Evolutionary conservation across 1,284 basidiomycete species (phyloP).

Genomic region (Ustilago xerochloae): DNA sequence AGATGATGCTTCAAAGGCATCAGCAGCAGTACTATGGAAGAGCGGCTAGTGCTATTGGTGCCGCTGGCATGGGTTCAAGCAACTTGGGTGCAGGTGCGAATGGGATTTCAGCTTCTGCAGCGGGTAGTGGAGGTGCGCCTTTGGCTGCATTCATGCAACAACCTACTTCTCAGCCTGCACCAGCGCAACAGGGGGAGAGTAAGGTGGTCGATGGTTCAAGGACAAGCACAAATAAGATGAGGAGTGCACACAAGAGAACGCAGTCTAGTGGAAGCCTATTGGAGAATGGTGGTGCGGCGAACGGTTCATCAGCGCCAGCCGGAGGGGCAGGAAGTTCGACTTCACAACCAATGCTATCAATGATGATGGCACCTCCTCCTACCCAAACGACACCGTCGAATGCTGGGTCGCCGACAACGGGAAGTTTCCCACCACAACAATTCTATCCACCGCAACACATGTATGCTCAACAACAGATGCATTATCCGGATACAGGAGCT

Average conservation of each 20-base stretch:
- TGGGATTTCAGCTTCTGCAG: slow-evolving; percentile 4
- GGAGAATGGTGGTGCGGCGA: neutral
- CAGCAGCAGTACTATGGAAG: slow-evolving; percentile 47
- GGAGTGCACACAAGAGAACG: slow-evolving; percentile 9
- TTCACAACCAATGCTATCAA: slow-evolving; percentile 41
- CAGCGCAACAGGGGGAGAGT: neutral
- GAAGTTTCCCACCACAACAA: slow-evolving; percentile 9
- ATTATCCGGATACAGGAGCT: slow-evolving; percentile 4
- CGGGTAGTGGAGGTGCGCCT: slow-evolving; percentile 14
- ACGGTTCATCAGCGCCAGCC: neutral
- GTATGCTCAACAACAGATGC: slow-evolving; percentile 8
- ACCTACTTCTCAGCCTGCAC: neutral
- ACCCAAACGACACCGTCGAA: neutral
- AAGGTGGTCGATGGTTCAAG: neutral
- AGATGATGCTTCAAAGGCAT: slow-evolving; percentile 43
- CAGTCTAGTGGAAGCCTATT: slow-evolving; percentile 12
- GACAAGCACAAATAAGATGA: neutral
- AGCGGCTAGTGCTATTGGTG: slow-evolving; percentile 32
- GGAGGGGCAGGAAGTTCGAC: neutral
- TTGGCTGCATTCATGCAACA: slow-evolving; percentile 49
- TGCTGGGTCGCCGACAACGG: neutral
- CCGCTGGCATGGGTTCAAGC: too few species aligned
- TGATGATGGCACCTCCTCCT: slow-evolving; percentile 52
- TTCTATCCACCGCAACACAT: slow-evolving; percentile 1
- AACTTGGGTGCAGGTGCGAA: slow-evolving; percentile 23